Evolutionary conservation across 2,329 filamentous ascomycete genomes (phyloP), one percentile per base, ranked within the genome.

Genomic region (Claviceps paspali): DNA sequence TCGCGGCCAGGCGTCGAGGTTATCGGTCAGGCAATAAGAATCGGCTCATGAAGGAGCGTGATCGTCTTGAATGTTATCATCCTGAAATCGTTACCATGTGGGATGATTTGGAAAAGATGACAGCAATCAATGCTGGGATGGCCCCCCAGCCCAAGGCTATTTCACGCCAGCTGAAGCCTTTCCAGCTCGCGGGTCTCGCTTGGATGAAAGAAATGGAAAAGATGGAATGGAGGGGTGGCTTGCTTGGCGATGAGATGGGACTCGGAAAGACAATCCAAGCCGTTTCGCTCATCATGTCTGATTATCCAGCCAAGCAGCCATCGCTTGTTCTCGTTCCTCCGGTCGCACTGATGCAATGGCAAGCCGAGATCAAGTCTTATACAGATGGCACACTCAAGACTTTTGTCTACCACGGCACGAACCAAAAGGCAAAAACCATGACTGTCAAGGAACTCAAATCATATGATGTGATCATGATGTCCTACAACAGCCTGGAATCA

Each of bases 231-330:
- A 83, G 78, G 51, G 91, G 91, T 14, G 91, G 91, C 11, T 67
- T 98, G 2, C 70, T 98, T 2, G 91, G 91, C 41, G 91, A 98
- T 49, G 91, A 98, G 60, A 98, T 98, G 91, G 91, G 91, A 6
- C 82, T 98, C 62, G 91, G 91, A 35, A 98, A 98, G 64, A 98
- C 91, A 0, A 96, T 98, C 35, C 91, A 98, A 59, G 88, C 91
- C 2, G 91, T 98, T 14, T 95, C 88, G 3, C 70, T 98, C 31
- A 86, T 98, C 57, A 96, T 96, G 91, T 95, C 88, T 1, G 87
- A 96, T 54, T 95, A 83, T 50, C 88, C 87, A 3, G 82, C 78
- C 17, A 81, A 80, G 47, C 63, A 79, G 38, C 88, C 91, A 1
- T 82, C 85, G 0, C 67, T 96, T 4, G 87, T 96, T 2, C 70